A percentile compares a stretch with the other conserved stretches of the same genome.
These are phyloP conservation scores for Mycena olivaceomarginata DNA, from an alignment of 768 basidiomycete species.

Conservation along the genomic window DNA sequence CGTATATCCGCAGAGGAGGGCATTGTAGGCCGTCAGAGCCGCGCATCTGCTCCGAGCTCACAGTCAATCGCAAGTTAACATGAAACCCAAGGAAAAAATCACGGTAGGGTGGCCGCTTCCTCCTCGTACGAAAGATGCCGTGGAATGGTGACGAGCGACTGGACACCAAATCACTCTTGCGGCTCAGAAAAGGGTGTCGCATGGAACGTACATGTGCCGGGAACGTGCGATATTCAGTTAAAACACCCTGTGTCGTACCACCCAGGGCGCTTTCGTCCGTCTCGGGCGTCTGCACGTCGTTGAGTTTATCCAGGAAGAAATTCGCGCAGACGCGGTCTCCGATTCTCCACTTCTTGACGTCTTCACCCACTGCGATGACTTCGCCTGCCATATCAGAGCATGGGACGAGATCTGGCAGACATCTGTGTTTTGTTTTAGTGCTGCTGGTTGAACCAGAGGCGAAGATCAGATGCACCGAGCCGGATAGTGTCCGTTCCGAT, in stretches of 20 bases:
- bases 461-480: no score
- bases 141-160: constrained; percentile 73
- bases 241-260: constrained; percentile 68
- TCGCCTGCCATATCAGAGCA: no score
- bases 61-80: no score
- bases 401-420: no score
- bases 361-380: constrained; percentile 48
- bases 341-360: constrained; percentile 67
- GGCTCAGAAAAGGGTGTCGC: no score
- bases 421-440: no score
- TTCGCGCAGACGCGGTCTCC: constrained; percentile 78
- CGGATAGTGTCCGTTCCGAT: no score
- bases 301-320: constrained; percentile 67
- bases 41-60: constrained; percentile 54
- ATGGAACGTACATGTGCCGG: constrained; percentile 59
- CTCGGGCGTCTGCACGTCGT: constrained; percentile 59
- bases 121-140: constrained; percentile 78
- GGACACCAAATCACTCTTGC: no score
- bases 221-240: constrained; percentile 73
- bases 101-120: constrained; percentile 80
- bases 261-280: constrained; percentile 63
- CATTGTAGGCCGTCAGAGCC: constrained; percentile 71
- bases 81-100: constrained; percentile 39
- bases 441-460: no score
- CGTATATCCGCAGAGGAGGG: constrained; percentile 57